phyloP scores from a whole-genome alignment of 768 basidiomycete genomes.

The Tubosaeta sp. region DNA sequence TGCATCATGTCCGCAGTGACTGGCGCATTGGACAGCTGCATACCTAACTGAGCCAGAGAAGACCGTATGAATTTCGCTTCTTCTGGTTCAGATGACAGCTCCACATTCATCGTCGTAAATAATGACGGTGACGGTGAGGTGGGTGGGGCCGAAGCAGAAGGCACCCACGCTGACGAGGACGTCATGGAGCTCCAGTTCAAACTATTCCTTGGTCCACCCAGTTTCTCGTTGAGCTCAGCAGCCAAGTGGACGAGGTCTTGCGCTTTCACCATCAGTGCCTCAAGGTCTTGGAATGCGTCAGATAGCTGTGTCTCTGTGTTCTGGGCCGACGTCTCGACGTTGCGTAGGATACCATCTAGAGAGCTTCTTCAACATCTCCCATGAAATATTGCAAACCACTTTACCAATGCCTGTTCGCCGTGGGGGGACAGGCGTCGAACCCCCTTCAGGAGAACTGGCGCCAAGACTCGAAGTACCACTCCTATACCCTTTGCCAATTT shows the following conservation, averaged over 20 bases:
- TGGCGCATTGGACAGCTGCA: slow-evolving; percentile 73
- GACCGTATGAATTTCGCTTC: slow-evolving; percentile 85
- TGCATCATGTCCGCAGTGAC: slow-evolving; percentile 86
- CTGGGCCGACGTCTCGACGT: slow-evolving; percentile 64
- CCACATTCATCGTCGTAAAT: slow-evolving; percentile 28
- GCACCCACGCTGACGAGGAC: slow-evolving; percentile 13
- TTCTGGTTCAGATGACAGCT: slow-evolving; percentile 59
- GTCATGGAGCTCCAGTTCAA: slow-evolving; percentile 1
- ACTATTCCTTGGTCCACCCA: slow-evolving; percentile 44
- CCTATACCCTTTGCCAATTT: slow-evolving; percentile 20
- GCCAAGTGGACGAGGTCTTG: slow-evolving; percentile 91
- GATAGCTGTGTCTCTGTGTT: slow-evolving; percentile 61
- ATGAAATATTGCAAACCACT: background rate
- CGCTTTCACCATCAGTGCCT: slow-evolving; percentile 86
- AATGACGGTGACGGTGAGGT: slow-evolving; percentile 19
- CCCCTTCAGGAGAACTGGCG: slow-evolving; percentile 12
- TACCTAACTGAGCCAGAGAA: slow-evolving; percentile 85
- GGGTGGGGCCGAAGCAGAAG: slow-evolving; percentile 18
- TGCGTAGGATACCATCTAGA: slow-evolving; percentile 77
- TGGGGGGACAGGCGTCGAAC: slow-evolving; percentile 10
- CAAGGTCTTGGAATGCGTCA: slow-evolving; percentile 80
- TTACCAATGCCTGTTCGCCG: slow-evolving; percentile 30
- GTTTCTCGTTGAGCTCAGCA: slow-evolving; percentile 78
- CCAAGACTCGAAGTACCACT: slow-evolving; percentile 23
- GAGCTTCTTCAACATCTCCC: slow-evolving; percentile 5